Conservation (phyloP, 495 filamentous ascomycete species). For the Friedmanniomyces endolithicus region DNA sequence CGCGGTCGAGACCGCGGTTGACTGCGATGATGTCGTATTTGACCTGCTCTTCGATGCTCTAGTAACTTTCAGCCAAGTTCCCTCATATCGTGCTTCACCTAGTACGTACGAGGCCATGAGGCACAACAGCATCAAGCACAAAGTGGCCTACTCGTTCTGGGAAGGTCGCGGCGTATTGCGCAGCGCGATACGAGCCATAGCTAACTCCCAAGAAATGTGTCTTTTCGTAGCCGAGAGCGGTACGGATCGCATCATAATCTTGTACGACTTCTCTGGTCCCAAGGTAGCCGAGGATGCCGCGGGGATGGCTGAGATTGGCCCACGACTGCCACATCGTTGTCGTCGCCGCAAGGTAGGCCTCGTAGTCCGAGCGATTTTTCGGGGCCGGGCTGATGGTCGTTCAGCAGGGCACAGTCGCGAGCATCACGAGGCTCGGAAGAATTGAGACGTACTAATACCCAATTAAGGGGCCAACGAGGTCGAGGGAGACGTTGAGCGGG, state of each 20-base stretch:
- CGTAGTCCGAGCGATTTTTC: background rate
- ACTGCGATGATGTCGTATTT: background rate
- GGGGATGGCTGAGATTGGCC: background rate
- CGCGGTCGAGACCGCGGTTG: background rate
- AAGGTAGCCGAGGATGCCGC: background rate
- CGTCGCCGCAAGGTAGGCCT: background rate
- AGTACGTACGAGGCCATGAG: conserved; percentile 2
- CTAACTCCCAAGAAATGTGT: background rate
- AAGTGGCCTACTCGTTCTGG: background rate
- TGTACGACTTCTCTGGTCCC: conserved; percentile 1
- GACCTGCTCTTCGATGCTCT: background rate
- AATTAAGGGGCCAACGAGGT: background rate
- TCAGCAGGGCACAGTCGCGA: background rate
- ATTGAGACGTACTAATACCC: background rate
- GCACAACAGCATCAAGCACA: conserved; percentile 4
- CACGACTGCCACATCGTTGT: background rate
- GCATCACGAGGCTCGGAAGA: background rate
- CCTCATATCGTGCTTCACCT: background rate
- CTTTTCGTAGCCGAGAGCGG: conserved; percentile 1
- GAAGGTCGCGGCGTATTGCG: conserved; percentile 3
- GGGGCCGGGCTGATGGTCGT: background rate
- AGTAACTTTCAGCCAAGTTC: background rate
- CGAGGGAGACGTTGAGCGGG: background rate
- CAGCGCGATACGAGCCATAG: background rate
- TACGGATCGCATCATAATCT: conserved; percentile 1